Base-by-base conservation (phyloP, 2,329 filamentous ascomycete species). In the Penicillium sp. region DNA sequence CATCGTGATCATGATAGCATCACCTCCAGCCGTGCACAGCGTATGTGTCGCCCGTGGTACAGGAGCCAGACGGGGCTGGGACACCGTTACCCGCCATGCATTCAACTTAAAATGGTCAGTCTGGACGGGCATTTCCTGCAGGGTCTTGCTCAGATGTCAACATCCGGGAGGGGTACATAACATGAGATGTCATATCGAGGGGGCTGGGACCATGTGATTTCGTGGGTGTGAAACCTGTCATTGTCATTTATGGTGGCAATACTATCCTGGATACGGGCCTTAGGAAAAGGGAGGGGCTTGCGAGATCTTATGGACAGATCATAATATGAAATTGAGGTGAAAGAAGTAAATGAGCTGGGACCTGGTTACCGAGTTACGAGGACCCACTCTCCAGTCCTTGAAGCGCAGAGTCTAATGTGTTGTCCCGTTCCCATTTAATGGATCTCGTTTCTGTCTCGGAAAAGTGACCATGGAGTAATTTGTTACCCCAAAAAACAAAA, bases 11-110 rank as follows among this genome's bases (percentile, higher is more conserved):
- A 22, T 41, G 19, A 13, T 41, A 41, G 9, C 10, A 22, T 41
- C n/a, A 22, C 3, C 19, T 7, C 19, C 26, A 27, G 8, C 24
- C 11, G n/a, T 46, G 53, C 27, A 52, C 27, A 46, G 27, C 24
- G 24, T 50, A 59, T 50, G 53, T 41, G 47, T 59, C n/a, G 27
- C 43, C 16, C 16, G 50, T 59, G n/a, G 33, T 22, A 59, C 57
- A 47, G 43, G 4, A 47, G 31, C 2, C 41, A 35, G 50, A 21
- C 50, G 37, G 41, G n/a, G 21, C 19, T 33, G 31, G 31, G 29
- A 31, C 22, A 53, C 35, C 41, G 50, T 54, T 59, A 26, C 47
- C 27, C 41, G 35, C 22, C 21, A 47, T 24, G 46, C 8, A 47
- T 29, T 54, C 50, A 57, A 56, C 47, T 59, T 57, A 57, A 46